Base-by-base conservation (phyloP, 2,329 filamentous ascomycete species). In the Arthrobotrys sinensis region DNA sequence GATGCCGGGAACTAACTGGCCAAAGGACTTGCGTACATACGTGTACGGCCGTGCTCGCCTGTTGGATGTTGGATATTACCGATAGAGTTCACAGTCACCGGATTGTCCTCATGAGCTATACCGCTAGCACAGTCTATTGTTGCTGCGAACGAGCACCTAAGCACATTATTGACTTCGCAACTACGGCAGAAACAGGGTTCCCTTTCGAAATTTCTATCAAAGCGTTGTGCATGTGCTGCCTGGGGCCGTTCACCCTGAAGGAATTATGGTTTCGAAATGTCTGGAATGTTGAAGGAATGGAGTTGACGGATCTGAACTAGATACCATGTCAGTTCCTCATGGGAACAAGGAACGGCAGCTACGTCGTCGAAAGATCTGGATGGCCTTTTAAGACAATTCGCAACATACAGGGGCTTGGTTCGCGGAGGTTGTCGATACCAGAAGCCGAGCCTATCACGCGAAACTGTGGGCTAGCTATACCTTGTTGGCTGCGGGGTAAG, bases 261-360 rank as follows among this genome's bases (percentile, higher is more conserved):
- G 52, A 60, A 69, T 55, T 45, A 28, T 24, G 19, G 65, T 68
- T 68, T 68, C 65, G 43, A 43, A 69, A 69, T 57, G 52, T 69
- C 50, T 60, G 36, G 38, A 48, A 45, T 69, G 65, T 55, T 46
- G 48, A 52, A 64, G 40, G 34, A 46, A 50, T 64, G 32, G 12
- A 14, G 14, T 34, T 34, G 60, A 64, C 60, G 45, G 55, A 64
- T 64, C 16, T 21, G 60, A 48, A 48, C 60, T 46, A 45, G 46
- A 21, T 28, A 43, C 64, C 36, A 46, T 11, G 24, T 34, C 36
- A 3, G 34, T 28, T 16, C 36, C n/a, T 45, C 6, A 16, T n/a
- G 40, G 6, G 6, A 45, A 6, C 40, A 45, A 45, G 40, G n/a
- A 45, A 45, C n/a, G 5, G 40, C 4, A 14, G 12, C n/a, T n/a